Base-by-base conservation (phyloP, 2,329 filamentous ascomycete species). In the Mariannaea sp. region DNA sequence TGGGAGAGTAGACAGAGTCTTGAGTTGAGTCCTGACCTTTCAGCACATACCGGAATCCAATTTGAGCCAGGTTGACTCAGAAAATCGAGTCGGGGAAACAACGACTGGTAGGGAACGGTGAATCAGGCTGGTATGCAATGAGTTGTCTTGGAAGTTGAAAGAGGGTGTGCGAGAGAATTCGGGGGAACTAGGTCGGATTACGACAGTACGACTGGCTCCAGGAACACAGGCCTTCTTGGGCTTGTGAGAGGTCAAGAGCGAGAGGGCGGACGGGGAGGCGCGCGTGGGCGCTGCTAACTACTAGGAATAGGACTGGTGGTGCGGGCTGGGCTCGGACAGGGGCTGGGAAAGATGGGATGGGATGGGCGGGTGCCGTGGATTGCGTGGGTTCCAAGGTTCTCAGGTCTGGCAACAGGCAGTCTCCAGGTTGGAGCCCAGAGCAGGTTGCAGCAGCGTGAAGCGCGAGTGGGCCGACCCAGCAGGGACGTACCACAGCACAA, bases 101-200 rank as follows among this genome's bases (percentile, higher is more conserved):
- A 66, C 59, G 56, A 64, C 48, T 59, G 62, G 55, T 52, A 42
- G 64, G 55, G 48, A 46, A 62, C 58, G 64, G 59, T 55, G 61
- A 58, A 57, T 62, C 59, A 53, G 64, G 57, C 59, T 65, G 64
- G 62, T 64, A 66, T 66, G 64, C 62, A 61, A 39, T 50, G 59
- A 45, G 43, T 52, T 60, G 59, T 57, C 43, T 58, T 47, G 46
- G 59, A 63, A 65, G 56, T 60, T 64, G 61, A 58, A 40, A 56
- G 49, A 49, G 48, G 35, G 51, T 64, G 62, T 61, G 63, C 43
- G 30, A 64, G 53, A 54, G 59, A 58, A 49, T 62, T 53, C 56
- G 62, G 56, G 56, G 58, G 59, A n/a, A 51, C 51, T 40, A 47
- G 45, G 10, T 39, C 47, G 43, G 46, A 56, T 41, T 43, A 56